These are phyloP conservation scores for Cryptosporidium andersoni DNA, from an alignment of 169 alveolate genomes.

Conservation along the genomic window DNA sequence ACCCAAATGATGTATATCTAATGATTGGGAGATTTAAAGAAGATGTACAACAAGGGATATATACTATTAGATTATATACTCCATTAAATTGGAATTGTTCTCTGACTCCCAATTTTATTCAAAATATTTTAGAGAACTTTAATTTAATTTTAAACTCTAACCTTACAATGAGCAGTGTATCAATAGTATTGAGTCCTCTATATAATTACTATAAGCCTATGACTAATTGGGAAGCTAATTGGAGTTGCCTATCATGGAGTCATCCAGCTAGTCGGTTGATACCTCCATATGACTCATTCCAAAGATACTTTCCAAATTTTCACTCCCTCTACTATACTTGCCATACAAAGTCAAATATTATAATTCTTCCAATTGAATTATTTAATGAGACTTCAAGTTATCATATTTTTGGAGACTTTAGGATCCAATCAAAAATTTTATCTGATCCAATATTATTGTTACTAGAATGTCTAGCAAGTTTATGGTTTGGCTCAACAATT, in stretches of 20 bases:
- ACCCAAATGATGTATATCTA: conserved; percentile 39
- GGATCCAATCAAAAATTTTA: conserved; percentile 2
- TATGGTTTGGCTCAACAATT: conserved; percentile 65
- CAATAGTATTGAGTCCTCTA: too few species aligned
- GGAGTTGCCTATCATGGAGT: too few species aligned
- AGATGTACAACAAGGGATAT: conserved; percentile 1
- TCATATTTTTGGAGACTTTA: neutral
- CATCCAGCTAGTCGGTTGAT: too few species aligned
- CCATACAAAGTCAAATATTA: conserved; percentile 19
- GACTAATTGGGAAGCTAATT: too few species aligned
- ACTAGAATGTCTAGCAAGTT: conserved; percentile 48
- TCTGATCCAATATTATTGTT: conserved; percentile 7
- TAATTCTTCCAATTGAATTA: conserved; percentile 3
- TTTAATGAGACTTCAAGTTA: neutral
- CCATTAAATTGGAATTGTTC: too few species aligned
- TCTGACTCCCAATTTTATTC: too few species aligned
- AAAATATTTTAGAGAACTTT: too few species aligned
- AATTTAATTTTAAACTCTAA: too few species aligned
- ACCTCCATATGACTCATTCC: too few species aligned
- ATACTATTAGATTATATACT: neutral
- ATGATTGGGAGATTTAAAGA: conserved; percentile 33
- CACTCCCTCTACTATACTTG: conserved; percentile 35
- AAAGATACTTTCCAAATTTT: conserved; percentile 14
- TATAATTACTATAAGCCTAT: too few species aligned
- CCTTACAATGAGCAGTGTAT: too few species aligned